These are phyloP conservation scores for Metarhizium rileyi DNA, from an alignment of 2,329 filamentous ascomycete species.

Conservation along the genomic window DNA sequence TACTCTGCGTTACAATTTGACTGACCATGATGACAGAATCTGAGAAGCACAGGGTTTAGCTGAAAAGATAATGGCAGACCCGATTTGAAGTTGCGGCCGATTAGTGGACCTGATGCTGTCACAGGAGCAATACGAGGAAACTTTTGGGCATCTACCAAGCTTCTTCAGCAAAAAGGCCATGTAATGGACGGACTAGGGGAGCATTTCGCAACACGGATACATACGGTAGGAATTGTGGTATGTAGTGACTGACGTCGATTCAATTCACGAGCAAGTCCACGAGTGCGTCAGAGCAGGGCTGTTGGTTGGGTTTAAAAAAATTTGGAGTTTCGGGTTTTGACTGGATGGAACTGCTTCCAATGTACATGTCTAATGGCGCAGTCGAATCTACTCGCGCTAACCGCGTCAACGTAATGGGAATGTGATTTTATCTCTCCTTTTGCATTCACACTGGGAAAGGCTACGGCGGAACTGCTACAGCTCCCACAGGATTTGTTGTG, in stretches of 20 bases:
- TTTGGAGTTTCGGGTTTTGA: not conserved
- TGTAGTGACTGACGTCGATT: not conserved
- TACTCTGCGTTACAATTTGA: constrained; percentile 7
- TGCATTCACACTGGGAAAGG: not conserved
- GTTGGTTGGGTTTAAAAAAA: not conserved
- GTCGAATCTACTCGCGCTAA: not conserved
- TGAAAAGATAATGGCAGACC: not conserved
- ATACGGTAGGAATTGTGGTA: not conserved
- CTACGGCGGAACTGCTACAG: not conserved
- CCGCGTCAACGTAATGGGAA: not conserved
- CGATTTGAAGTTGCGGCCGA: too few species aligned
- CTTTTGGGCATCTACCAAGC: not conserved
- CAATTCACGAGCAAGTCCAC: not conserved
- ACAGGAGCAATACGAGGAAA: constrained; percentile 4
- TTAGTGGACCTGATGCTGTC: too few species aligned
- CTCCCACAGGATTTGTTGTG: not conserved
- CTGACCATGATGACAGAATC: constrained; percentile 28
- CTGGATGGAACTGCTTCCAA: not conserved
- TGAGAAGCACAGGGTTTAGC: constrained; percentile 34
- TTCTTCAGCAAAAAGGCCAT: not conserved
- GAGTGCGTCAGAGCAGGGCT: not conserved
- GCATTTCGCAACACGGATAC: not conserved
- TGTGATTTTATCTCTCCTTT: not conserved
- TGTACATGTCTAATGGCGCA: not conserved
- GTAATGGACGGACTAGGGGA: not conserved